phyloP scores from a whole-genome alignment of 2,329 filamentous ascomycete species.

The Venturia effusa region DNA sequence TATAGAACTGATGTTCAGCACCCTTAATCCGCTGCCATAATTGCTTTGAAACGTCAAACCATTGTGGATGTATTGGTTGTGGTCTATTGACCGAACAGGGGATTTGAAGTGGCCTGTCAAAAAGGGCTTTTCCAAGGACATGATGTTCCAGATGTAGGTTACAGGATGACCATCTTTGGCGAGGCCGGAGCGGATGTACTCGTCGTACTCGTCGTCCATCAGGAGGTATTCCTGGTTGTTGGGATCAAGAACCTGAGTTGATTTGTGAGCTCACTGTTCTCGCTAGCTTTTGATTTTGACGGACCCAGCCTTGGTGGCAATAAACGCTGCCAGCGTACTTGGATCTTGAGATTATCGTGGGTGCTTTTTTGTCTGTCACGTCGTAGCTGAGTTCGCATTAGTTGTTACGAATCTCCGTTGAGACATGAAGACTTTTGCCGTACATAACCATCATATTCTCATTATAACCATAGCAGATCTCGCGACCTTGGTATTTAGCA shows the following conservation, averaged over 20 bases:
- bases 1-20: slow-evolving; percentile 23
- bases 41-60: slow-evolving; percentile 39
- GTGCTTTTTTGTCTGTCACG: slow-evolving; percentile 37
- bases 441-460: slow-evolving; percentile 39
- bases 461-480: slow-evolving; percentile 49
- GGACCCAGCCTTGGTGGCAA: slow-evolving; percentile 45
- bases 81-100: slow-evolving; percentile 34
- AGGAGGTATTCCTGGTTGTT: slow-evolving; percentile 35
- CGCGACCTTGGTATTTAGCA: slow-evolving; percentile 33
- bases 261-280: neutral
- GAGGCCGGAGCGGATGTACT: slow-evolving; percentile 28
- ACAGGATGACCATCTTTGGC: slow-evolving; percentile 34
- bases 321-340: slow-evolving; percentile 47
- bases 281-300: neutral
- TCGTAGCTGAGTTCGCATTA: slow-evolving; percentile 27
- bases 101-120: slow-evolving; percentile 34
- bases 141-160: slow-evolving; percentile 41
- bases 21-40: slow-evolving; percentile 37
- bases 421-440: neutral
- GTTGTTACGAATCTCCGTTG: too few relatives aligned
- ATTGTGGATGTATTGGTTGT: slow-evolving; percentile 39
- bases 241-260: slow-evolving; percentile 30
- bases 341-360: slow-evolving; percentile 40
- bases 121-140: slow-evolving; percentile 29
- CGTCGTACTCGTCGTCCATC: slow-evolving; percentile 42